phyloP scores from a whole-genome alignment of 345 rosid genomes.

The Toxicodendron radicans region DNA sequence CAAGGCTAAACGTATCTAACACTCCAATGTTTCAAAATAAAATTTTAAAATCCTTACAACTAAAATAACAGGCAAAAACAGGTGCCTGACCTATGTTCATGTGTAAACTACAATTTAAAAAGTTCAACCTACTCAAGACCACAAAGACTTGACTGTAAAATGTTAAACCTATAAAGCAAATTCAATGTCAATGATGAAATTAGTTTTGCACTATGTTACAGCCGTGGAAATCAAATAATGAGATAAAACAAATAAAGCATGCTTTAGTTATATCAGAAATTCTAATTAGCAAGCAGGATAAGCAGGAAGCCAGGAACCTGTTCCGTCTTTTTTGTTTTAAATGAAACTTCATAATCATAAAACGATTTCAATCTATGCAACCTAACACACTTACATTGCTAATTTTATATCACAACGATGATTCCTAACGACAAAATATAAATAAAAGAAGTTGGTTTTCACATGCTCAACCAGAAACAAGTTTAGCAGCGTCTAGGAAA shows the following conservation, averaged over 20 bases:
- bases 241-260: background rate
- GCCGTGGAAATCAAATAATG: background rate
- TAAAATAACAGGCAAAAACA: background rate
- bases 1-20: background rate
- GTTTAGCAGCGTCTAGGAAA: conserved; percentile 6
- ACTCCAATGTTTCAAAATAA: background rate
- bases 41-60: background rate
- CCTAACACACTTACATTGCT: conserved; percentile 10
- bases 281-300: background rate
- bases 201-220: background rate
- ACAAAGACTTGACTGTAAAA: background rate
- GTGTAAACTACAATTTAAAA: background rate
- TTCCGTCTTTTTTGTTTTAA: background rate
- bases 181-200: too few species aligned
- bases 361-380: background rate
- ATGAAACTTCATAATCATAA: background rate
- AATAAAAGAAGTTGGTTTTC: background rate
- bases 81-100: background rate
- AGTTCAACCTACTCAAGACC: background rate
- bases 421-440: conserved; percentile 9
- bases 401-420: background rate
- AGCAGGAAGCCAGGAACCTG: background rate
- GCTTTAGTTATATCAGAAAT: background rate
- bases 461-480: conserved; percentile 10
- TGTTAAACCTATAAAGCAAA: background rate